A percentile compares a stretch with the other conserved stretches of the same genome.
phyloP scores from a whole-genome alignment of 106 monocot species.

The Iris macrosiphon region DNA sequence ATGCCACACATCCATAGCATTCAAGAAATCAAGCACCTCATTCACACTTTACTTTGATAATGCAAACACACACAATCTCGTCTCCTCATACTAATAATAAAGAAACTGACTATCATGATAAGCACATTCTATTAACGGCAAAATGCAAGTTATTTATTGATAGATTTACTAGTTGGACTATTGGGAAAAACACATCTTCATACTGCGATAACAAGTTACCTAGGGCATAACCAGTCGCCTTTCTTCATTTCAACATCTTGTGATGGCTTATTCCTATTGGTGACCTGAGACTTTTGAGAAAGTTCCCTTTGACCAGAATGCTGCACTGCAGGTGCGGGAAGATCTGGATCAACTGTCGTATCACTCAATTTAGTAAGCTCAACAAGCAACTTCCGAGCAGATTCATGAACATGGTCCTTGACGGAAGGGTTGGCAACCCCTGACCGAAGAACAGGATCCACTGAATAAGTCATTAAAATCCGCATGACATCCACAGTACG shows the following conservation, averaged over 20 bases:
- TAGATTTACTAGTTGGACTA: no score
- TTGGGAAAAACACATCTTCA: no score
- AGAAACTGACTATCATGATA: no score
- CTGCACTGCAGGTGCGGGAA: slow-evolving; percentile 32
- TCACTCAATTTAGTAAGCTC: slow-evolving; percentile 75
- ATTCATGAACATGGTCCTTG: slow-evolving; percentile 43
- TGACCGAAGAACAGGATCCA: slow-evolving; percentile 24
- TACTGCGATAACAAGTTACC: no score
- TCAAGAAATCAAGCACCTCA: no score
- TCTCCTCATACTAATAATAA: no score
- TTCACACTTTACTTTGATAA: no score
- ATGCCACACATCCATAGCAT: no score
- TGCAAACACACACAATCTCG: no score
- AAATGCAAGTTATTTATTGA: no score
- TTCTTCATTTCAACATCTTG: slow-evolving; percentile 74
- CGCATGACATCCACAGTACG: slow-evolving; percentile 83
- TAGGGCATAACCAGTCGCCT: slow-evolving; percentile 83
- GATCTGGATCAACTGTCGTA: slow-evolving; percentile 49
- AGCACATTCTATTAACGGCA: no score
- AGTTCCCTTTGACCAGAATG: slow-evolving; percentile 6
- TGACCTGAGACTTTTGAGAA: background rate
- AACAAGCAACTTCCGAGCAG: slow-evolving; percentile 56
- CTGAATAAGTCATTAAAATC: slow-evolving; percentile 62
- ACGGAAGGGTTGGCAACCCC: slow-evolving; percentile 21
- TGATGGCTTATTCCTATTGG: background rate